Conservation (phyloP, 352 stramenopile species). For the Phytophthora crassamura region DNA sequence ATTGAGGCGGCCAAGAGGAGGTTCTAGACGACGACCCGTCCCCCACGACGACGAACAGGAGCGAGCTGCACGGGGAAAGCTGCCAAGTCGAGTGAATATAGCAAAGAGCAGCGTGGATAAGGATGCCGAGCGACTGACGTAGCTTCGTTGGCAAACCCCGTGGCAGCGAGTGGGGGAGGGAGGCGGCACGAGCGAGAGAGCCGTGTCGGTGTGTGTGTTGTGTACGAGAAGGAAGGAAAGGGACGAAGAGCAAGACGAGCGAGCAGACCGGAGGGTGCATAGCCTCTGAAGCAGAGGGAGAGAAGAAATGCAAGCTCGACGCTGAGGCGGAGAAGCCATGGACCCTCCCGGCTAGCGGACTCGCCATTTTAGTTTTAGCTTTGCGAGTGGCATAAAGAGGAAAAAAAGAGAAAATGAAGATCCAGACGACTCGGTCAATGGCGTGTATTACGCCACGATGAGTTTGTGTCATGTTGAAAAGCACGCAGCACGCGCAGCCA, state of each 20-base stretch:
- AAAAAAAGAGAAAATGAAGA: constrained; percentile 44
- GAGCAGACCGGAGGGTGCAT: constrained; percentile 19
- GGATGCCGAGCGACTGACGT: constrained; percentile 14
- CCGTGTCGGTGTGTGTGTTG: constrained; percentile 49
- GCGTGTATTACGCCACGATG: neutral
- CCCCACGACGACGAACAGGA: constrained; percentile 29
- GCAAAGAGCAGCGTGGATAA: constrained; percentile 23
- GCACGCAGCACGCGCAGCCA: neutral
- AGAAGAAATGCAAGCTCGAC: constrained; percentile 16
- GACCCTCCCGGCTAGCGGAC: constrained; percentile 18
- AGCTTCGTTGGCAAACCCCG: constrained; percentile 35
- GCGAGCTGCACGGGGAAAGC: constrained; percentile 32
- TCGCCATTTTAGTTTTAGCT: constrained; percentile 46
- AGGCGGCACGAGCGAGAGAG: constrained; percentile 46
- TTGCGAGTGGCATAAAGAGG: constrained; percentile 39
- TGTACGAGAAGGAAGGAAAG: constrained; percentile 39
- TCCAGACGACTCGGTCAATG: constrained; percentile 23
- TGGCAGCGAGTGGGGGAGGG: constrained; percentile 27
- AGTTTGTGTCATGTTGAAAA: too few species aligned
- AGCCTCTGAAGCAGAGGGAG: neutral
- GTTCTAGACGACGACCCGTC: constrained; percentile 36
- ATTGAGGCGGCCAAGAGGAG: constrained; percentile 6
- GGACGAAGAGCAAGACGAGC: constrained; percentile 33
- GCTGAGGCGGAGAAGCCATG: constrained; percentile 25
- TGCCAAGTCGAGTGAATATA: constrained; percentile 23